Evolutionary conservation across 2,329 filamentous ascomycete genomes (phyloP).

Genomic region (Talaromyces sp.): DNA sequence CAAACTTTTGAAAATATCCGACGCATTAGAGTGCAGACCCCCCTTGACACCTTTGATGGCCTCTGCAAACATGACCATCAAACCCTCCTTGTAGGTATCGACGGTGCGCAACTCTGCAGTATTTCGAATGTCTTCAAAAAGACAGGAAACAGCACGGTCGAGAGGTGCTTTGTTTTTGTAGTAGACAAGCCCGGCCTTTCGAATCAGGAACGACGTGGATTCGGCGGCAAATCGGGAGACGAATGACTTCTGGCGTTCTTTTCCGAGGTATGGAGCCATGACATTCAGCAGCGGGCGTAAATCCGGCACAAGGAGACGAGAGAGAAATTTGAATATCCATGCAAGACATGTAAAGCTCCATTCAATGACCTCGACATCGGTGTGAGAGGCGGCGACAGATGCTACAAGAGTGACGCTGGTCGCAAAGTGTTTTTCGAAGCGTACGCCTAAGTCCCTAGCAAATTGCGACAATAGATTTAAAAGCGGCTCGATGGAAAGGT

Average conservation of each 20-base stretch:
- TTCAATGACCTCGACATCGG: conserved; percentile 86
- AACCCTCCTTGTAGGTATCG: conserved; percentile 70
- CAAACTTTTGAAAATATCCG: conserved; percentile 50
- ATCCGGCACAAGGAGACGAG: conserved; percentile 78
- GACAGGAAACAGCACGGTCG: conserved; percentile 64
- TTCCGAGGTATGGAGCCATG: conserved; percentile 79
- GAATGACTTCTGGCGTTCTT: conserved; percentile 74
- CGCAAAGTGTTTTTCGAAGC: conserved; percentile 85
- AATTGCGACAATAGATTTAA: conserved; percentile 86
- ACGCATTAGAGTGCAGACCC: conserved; percentile 55
- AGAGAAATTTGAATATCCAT: conserved; percentile 96
- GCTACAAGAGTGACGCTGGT: conserved; percentile 70
- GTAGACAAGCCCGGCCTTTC: conserved; percentile 77
- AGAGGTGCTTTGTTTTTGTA: conserved; percentile 68
- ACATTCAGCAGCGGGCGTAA: conserved; percentile 78
- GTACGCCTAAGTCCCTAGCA: conserved; percentile 82
- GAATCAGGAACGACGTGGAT: conserved; percentile 86
- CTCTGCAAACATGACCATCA: conserved; percentile 91
- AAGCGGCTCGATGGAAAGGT: conserved; percentile 77
- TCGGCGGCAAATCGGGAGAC: conserved; percentile 91
- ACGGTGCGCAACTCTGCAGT: conserved; percentile 30
- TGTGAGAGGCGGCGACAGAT: conserved; percentile 69
- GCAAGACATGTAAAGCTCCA: conserved; percentile 94
- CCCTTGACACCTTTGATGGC: conserved; percentile 62
- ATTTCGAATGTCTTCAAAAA: conserved; percentile 61